A percentile compares a stretch with the other conserved stretches of the same genome.
phyloP scores from a whole-genome alignment of 148 eudicot genomes.

The Salicornia ramosissima region DNA sequence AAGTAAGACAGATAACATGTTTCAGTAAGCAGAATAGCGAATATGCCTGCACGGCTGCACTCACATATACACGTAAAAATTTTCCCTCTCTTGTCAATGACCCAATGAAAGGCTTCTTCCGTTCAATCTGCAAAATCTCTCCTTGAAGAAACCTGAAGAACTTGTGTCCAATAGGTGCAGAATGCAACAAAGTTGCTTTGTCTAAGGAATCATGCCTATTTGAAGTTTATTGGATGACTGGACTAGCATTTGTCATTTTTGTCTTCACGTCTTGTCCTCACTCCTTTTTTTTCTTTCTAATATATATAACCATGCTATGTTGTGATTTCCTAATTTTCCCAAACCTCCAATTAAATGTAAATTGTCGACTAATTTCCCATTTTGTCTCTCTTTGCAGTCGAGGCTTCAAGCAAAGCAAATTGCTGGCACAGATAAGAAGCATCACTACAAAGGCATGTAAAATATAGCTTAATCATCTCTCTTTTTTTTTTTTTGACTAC shows the following conservation, averaged over 20 bases:
- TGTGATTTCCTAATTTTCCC: neutral
- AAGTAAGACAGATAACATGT: too few species aligned
- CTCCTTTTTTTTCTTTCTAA: neutral
- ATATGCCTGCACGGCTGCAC: too few species aligned
- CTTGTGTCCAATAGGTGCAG: neutral
- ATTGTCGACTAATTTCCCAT: neutral
- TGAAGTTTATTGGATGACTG: neutral
- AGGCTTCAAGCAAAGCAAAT: slow-evolving; percentile 93
- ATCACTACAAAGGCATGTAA: slow-evolving; percentile 70
- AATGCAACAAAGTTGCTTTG: neutral
- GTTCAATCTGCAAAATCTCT: neutral
- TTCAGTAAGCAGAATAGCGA: too few species aligned
- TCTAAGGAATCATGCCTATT: neutral
- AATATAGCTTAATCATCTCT: neutral
- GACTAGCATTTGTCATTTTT: neutral
- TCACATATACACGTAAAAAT: too few species aligned
- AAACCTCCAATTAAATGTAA: neutral
- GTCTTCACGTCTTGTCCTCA: neutral
- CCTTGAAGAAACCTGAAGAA: neutral
- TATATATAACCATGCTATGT: neutral
- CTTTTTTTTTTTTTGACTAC: neutral
- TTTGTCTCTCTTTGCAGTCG: slow-evolving; percentile 40
- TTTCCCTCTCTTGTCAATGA: too few species aligned
- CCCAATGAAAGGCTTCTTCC: too few species aligned
- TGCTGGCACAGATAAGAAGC: slow-evolving; percentile 66